Conservation (phyloP, 768 basidiomycete species). For the Termitomyces sp. region DNA sequence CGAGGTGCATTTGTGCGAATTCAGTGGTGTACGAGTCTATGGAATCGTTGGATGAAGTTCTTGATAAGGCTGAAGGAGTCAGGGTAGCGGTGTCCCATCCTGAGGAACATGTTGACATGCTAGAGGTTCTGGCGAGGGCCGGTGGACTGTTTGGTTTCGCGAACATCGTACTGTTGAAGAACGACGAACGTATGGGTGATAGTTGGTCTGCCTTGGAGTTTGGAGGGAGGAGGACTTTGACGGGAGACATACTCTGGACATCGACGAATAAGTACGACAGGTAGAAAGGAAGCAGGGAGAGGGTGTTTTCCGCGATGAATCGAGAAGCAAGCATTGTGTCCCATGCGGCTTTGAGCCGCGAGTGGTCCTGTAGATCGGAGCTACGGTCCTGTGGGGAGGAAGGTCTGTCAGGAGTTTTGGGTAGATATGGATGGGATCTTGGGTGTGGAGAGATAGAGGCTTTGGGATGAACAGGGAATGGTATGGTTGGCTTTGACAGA, state of each 20-base stretch:
- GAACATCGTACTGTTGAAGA: not conserved
- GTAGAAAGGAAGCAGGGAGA: conserved; percentile 67
- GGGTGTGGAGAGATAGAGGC: not conserved
- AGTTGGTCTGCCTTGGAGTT: conserved; percentile 31
- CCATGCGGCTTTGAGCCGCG: conserved; percentile 61
- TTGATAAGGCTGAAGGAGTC: not conserved
- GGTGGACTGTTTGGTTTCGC: not conserved
- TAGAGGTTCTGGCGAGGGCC: not conserved
- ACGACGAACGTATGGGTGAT: not conserved
- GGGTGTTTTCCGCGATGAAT: conserved; percentile 52
- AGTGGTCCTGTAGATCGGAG: conserved; percentile 58
- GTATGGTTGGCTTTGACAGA: not conserved
- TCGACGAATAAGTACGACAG: conserved; percentile 54
- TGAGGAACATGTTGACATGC: conserved; percentile 3
- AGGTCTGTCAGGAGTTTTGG: conserved; percentile 10
- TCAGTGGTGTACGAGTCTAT: conserved; percentile 21
- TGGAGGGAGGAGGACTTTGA: conserved; percentile 55
- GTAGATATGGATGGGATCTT: not conserved
- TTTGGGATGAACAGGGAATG: not conserved
- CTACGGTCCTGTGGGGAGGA: conserved; percentile 15
- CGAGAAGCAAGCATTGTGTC: conserved; percentile 60
- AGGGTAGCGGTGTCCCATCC: not conserved
- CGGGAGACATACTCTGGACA: conserved; percentile 46
- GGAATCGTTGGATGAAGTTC: conserved; percentile 2
- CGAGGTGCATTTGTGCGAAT: conserved; percentile 66